Percentiles rank a stretch among this genome's conserved stretches.
Evolutionary conservation across 2,329 filamentous ascomycete genomes (phyloP).

Genomic region (Phaeosphaeria sp.): DNA sequence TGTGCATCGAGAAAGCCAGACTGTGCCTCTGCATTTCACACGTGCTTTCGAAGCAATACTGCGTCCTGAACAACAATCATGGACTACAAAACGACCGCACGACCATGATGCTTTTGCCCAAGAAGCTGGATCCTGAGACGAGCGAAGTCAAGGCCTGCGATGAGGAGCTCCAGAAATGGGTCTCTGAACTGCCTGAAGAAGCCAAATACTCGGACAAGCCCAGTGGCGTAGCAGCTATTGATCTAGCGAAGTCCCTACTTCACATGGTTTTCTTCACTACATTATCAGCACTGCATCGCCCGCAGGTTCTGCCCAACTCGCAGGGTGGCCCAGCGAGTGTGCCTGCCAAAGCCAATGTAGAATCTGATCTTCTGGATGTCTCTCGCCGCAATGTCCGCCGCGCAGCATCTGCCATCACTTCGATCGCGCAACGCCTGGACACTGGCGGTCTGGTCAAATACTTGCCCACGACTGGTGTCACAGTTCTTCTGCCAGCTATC

Average conservation of each 20-base stretch:
- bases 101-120: constrained; percentile 89
- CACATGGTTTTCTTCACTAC: constrained; percentile 96
- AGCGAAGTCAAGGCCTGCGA: constrained; percentile 83
- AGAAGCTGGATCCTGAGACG: constrained; percentile 82
- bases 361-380: constrained; percentile 76
- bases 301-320: constrained; percentile 83
- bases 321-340: constrained; percentile 59
- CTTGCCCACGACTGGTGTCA: constrained; percentile 88
- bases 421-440: constrained; percentile 80
- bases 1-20: constrained; percentile 92
- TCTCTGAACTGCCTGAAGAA: constrained; percentile 71
- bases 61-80: constrained; percentile 84
- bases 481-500: constrained; percentile 87
- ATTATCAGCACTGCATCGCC: constrained; percentile 86
- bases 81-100: constrained; percentile 72
- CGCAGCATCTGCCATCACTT: constrained; percentile 84
- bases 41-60: constrained; percentile 90
- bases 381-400: constrained; percentile 84
- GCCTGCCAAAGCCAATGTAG: constrained; percentile 42
- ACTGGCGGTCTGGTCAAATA: constrained; percentile 75
- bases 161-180: constrained; percentile 79
- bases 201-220: constrained; percentile 73
- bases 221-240: constrained; percentile 63
- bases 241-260: constrained; percentile 81
- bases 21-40: constrained; percentile 88